phyloP scores from a whole-genome alignment of 495 filamentous ascomycete species.

The Penicillium atrosanguineum region DNA sequence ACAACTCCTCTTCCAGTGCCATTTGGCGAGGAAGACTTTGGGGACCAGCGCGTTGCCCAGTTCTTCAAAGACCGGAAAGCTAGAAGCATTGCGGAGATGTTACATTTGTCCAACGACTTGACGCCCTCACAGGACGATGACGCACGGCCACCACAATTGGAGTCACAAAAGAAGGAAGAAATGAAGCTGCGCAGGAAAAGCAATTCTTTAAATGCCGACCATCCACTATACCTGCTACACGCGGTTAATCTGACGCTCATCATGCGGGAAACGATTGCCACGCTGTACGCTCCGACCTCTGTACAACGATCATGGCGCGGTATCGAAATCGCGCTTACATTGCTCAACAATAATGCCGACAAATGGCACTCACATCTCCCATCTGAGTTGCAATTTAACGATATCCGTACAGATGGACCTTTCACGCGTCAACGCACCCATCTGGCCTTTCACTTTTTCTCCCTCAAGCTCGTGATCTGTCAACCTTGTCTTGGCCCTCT shows the following conservation, averaged over 20 bases:
- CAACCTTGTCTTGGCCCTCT: conserved; percentile 48
- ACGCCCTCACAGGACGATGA: no score
- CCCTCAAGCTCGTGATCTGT: conserved; percentile 52
- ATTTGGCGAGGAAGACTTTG: background rate
- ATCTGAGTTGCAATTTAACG: conserved; percentile 25
- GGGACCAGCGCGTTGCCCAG: background rate
- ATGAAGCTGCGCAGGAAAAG: no score
- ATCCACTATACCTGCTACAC: conserved; percentile 24
- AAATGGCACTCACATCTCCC: conserved; percentile 22
- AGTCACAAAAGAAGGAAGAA: no score
- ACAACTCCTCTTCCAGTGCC: background rate
- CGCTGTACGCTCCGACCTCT: conserved; percentile 18
- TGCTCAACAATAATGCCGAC: conserved; percentile 15
- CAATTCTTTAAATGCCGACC: no score
- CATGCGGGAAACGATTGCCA: conserved; percentile 18
- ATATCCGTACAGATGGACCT: conserved; percentile 17
- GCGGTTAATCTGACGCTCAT: conserved; percentile 19
- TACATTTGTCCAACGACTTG: no score
- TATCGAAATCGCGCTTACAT: conserved; percentile 15
- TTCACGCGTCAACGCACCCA: conserved; percentile 29
- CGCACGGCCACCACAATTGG: no score
- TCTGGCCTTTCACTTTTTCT: conserved; percentile 52
- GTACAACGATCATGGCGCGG: conserved; percentile 16
- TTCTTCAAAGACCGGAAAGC: no score
- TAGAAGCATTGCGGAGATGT: no score